Evolutionary conservation across 805 yeast species (phyloP), one percentile per base, ranked within the genome.

Genomic region (Naumovozyma dairenensis): DNA sequence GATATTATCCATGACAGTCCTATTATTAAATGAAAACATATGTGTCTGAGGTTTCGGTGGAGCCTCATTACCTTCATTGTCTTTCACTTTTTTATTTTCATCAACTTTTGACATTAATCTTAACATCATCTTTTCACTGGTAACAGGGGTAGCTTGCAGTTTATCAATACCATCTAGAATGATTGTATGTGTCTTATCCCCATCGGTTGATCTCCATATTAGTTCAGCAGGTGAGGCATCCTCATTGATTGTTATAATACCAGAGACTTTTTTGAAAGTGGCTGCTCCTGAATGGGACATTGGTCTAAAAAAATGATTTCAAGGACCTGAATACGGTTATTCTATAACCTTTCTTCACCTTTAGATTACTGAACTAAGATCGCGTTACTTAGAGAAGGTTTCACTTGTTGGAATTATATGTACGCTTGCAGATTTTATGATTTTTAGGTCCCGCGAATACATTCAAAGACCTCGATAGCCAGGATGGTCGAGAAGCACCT

Each of bases 1-100:
- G 38, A 78, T 74, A 40, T 69, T 71, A 42, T 80, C 84, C 84
- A 86, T 80, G 6, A 81, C 79, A 14, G 74, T 72, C 32, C 92
- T 63, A 48, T 74, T 79, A 36, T 73, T 75, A 57, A 85, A 83
- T 1, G 80, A 66, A 40, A 86, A 74, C 26, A 71, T 57, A 17
- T 62, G 60, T 2, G 52, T 57, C 5, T 38, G 41, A n/a, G 52
- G 46, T 25, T 48, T 49, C 2, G 51, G 43, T 4, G 34, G 17
- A 3, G 44, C 38, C 21, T 44, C 56, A 42, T 51, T 48, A n/a
- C 55, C 57, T 21, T 48, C 55, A 28, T 44, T 45, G 28, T 46
- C 57, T 8, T 55, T 50, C 18, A 40, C 39, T 32, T 52, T 52
- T 34, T 55, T 53, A 14, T 28, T 22, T 4, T 50, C 70, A 1